A percentile compares a stretch with the other conserved stretches of the same genome.
These are phyloP conservation scores for Lactifluus volemus DNA, from an alignment of 768 basidiomycete genomes.

Conservation along the genomic window DNA sequence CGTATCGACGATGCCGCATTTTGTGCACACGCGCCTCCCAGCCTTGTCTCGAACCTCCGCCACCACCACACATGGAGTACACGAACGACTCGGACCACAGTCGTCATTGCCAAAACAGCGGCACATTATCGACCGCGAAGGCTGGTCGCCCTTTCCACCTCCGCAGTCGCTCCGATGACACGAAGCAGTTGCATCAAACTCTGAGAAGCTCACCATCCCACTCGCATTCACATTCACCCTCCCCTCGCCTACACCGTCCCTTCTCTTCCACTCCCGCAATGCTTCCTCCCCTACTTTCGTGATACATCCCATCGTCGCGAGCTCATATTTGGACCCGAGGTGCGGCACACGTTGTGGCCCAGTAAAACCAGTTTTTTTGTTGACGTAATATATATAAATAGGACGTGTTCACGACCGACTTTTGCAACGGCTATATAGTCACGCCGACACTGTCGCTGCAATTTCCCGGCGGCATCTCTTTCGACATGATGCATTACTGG, in stretches of 20 bases:
- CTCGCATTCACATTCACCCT: constrained; percentile 2
- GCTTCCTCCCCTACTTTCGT: constrained; percentile 40
- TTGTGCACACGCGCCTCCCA: constrained; percentile 40
- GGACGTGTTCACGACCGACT: constrained; percentile 74
- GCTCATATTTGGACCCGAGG: constrained; percentile 57
- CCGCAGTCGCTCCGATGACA: constrained; percentile 41
- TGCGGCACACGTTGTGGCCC: constrained; percentile 26
- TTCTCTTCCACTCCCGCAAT: not conserved
- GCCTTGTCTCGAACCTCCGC: not conserved
- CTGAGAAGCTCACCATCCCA: not conserved
- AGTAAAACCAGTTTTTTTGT: too few relatives aligned
- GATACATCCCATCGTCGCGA: constrained; percentile 44
- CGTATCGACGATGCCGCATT: constrained; percentile 74
- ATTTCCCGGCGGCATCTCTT: constrained; percentile 74
- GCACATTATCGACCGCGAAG: not conserved
- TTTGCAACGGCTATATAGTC: constrained; percentile 86
- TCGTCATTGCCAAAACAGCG: too few relatives aligned
- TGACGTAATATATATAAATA: constrained; percentile 20
- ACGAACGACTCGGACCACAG: too few relatives aligned
- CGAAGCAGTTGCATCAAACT: constrained; percentile 42
- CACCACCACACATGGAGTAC: not conserved
- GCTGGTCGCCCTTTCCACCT: constrained; percentile 40
- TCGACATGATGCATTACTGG: constrained; percentile 86
- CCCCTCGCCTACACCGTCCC: not conserved
- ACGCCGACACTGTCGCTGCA: constrained; percentile 57